Percentiles rank a stretch among this genome's conserved stretches.
phyloP scores from a whole-genome alignment of 2,329 filamentous ascomycete genomes.

The Rachicladosporium sp. region DNA sequence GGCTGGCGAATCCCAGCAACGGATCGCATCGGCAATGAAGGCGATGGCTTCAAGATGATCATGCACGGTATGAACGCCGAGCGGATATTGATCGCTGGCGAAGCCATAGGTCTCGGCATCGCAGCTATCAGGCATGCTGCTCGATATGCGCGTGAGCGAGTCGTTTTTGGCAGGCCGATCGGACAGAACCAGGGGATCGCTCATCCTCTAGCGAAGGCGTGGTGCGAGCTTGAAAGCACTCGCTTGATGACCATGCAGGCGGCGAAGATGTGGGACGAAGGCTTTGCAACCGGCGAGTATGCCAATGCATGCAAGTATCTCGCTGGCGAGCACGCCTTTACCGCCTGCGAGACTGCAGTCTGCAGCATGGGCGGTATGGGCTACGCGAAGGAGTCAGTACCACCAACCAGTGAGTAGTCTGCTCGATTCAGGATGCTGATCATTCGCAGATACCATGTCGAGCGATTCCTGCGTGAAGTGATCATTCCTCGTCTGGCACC shows the following conservation, averaged over 20 bases:
- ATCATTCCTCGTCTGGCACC: constrained; percentile 54
- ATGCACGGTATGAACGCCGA: constrained; percentile 73
- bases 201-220: constrained; percentile 54
- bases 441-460: constrained; percentile 42
- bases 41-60: constrained; percentile 39
- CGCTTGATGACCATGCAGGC: constrained; percentile 56
- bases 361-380: constrained; percentile 52
- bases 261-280: constrained; percentile 48
- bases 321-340: constrained; percentile 52
- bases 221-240: constrained; percentile 53
- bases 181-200: constrained; percentile 55
- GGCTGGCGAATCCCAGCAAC: constrained; percentile 29
- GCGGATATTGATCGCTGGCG: constrained; percentile 53
- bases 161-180: constrained; percentile 54
- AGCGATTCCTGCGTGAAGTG: constrained; percentile 51
- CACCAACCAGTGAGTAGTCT: no score
- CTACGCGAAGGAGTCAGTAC: constrained; percentile 42
- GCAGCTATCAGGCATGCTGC: constrained; percentile 40
- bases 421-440: no score
- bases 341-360: constrained; percentile 49
- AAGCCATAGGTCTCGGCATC: constrained; percentile 37
- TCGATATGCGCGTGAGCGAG: constrained; percentile 52
- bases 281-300: constrained; percentile 36
- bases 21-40: constrained; percentile 31
- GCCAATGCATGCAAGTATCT: constrained; percentile 60